Evolutionary conservation across 2,329 filamentous ascomycete genomes (phyloP).

Genomic region (Cladosporium sp.): DNA sequence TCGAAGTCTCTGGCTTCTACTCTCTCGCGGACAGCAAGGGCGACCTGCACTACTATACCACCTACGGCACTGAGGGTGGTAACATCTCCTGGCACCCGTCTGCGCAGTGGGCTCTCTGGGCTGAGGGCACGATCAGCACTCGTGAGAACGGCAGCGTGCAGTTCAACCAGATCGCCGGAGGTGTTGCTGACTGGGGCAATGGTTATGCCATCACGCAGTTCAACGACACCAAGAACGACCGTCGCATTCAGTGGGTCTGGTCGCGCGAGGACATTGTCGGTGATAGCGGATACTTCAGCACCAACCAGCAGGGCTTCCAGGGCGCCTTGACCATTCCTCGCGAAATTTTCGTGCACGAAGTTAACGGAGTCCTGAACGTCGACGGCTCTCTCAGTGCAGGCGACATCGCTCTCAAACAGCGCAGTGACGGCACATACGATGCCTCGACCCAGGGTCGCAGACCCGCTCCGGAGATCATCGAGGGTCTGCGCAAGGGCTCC

Average conservation of each 20-base stretch:
- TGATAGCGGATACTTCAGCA: slow-evolving; percentile 34
- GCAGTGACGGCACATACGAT: slow-evolving; percentile 34
- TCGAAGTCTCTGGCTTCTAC: slow-evolving; percentile 47
- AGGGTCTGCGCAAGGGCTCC: slow-evolving; percentile 33
- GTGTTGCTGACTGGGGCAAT: slow-evolving; percentile 41
- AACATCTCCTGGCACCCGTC: slow-evolving; percentile 39
- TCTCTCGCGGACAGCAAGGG: slow-evolving; percentile 40
- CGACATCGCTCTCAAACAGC: slow-evolving; percentile 22
- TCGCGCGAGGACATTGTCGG: slow-evolving; percentile 39
- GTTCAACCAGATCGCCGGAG: slow-evolving; percentile 42
- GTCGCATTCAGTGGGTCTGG: slow-evolving; percentile 46
- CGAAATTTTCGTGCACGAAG: slow-evolving; percentile 44
- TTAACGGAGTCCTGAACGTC: slow-evolving; percentile 34
- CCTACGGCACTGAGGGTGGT: slow-evolving; percentile 41
- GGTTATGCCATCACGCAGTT: slow-evolving; percentile 45
- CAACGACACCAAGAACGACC: slow-evolving; percentile 45
- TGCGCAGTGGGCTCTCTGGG: slow-evolving; percentile 43
- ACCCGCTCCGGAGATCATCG: slow-evolving; percentile 42
- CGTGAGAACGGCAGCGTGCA: slow-evolving; percentile 41
- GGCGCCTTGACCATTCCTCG: slow-evolving; percentile 41
- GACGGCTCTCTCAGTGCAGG: slow-evolving; percentile 25
- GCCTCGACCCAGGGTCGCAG: slow-evolving; percentile 42
- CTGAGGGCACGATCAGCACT: slow-evolving; percentile 39
- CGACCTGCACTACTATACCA: slow-evolving; percentile 40
- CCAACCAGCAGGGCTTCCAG: slow-evolving; percentile 41